Conservation (phyloP, 331 rosid genomes). For the Acacia pycnantha region DNA sequence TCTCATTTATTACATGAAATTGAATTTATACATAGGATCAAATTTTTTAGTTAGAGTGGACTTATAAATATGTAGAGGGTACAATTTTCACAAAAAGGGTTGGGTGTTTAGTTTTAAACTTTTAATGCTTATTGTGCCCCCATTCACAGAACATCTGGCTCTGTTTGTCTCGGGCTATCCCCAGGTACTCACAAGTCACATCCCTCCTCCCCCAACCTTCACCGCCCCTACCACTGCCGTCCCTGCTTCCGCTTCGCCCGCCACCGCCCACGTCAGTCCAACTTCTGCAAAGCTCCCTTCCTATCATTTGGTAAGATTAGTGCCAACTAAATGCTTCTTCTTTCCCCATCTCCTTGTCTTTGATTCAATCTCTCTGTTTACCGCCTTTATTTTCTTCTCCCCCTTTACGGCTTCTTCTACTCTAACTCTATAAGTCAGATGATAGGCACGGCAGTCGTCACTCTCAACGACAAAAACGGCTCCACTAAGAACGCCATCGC, state of each 20-base stretch:
- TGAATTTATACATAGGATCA: too few species aligned
- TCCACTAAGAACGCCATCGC: slow-evolving; percentile 75
- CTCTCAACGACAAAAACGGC: slow-evolving; percentile 64
- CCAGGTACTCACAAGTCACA: slow-evolving; percentile 17
- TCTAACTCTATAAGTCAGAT: slow-evolving; percentile 38
- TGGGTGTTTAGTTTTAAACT: too few species aligned
- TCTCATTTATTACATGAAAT: too few species aligned
- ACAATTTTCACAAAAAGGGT: too few species aligned
- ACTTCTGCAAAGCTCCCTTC: slow-evolving; percentile 29
- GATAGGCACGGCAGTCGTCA: slow-evolving; percentile 61
- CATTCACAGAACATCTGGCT: not conserved
- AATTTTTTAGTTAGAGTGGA: too few species aligned
- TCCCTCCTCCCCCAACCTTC: not conserved
- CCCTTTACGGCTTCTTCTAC: not conserved
- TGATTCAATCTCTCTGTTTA: not conserved
- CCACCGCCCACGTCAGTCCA: not conserved
- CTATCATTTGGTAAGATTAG: slow-evolving; percentile 45
- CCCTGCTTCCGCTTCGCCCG: not conserved
- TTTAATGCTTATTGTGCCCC: too few species aligned
- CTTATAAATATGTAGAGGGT: too few species aligned
- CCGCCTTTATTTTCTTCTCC: not conserved
- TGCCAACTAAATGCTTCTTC: not conserved
- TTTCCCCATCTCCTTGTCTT: not conserved
- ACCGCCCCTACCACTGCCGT: not conserved
- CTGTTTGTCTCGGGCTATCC: not conserved